phyloP scores from a whole-genome alignment of 352 stramenopile genomes.

The Plasmopara viticola region DNA sequence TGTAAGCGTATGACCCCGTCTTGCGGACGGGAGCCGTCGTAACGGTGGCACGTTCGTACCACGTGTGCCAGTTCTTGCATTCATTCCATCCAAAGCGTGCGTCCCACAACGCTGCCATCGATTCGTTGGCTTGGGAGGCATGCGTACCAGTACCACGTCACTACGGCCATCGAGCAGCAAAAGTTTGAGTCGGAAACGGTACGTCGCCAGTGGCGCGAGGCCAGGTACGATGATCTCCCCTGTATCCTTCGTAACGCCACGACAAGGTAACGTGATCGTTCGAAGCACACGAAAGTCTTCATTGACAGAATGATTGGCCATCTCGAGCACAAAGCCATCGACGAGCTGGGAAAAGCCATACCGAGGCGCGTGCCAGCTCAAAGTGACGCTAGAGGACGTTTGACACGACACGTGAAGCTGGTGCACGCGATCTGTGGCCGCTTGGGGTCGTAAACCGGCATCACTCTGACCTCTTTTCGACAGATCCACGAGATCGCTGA shows the following conservation, averaged over 20 bases:
- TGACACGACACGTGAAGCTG: constrained; percentile 15
- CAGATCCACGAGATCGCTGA: constrained; percentile 15
- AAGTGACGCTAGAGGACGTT: constrained; percentile 32
- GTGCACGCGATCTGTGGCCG: constrained; percentile 19
- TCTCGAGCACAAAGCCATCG: constrained; percentile 47
- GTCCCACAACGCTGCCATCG: constrained; percentile 36
- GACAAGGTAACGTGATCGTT: constrained; percentile 18
- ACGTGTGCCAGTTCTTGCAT: constrained; percentile 26
- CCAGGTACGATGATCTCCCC: constrained; percentile 20
- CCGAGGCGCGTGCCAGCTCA: constrained; percentile 35
- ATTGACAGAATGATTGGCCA: constrained; percentile 47
- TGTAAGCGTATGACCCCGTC: constrained; percentile 55
- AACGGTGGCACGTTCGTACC: constrained; percentile 25
- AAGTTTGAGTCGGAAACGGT: constrained; percentile 50
- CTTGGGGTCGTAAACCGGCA: constrained; percentile 13
- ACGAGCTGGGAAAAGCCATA: constrained; percentile 39
- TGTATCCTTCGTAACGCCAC: constrained; percentile 4
- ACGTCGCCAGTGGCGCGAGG: constrained; percentile 28
- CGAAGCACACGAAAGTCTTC: constrained; percentile 50
- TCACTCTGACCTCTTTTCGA: constrained; percentile 9
- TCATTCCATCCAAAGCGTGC: constrained; percentile 30
- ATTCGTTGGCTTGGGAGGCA: constrained; percentile 30
- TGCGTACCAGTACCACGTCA: constrained; percentile 27
- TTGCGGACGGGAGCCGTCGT: constrained; percentile 37
- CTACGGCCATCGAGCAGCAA: constrained; percentile 41